These are phyloP conservation scores for Pistacia vera DNA, from an alignment of 345 rosid genomes.

Conservation along the genomic window DNA sequence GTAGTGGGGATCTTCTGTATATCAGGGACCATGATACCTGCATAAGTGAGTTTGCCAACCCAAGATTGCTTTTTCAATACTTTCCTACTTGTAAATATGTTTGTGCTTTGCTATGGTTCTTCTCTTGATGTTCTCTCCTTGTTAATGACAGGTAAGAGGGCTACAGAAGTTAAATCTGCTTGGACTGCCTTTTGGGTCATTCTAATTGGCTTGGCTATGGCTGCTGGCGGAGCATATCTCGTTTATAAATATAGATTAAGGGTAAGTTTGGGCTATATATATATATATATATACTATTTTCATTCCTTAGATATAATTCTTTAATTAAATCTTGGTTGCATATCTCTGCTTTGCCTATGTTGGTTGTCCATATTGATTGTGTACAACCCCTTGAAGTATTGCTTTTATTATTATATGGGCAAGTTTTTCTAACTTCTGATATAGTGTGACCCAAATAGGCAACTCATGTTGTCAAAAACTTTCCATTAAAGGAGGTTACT, in stretches of 20 bases:
- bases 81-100: not conserved
- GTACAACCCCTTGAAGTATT: not conserved
- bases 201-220: constrained; percentile 74
- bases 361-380: not conserved
- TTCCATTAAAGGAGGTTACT: not conserved
- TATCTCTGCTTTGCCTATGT: not conserved
- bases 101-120: not conserved
- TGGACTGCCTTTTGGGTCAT: constrained; percentile 97
- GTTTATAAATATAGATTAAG: constrained; percentile 86
- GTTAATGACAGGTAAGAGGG: constrained; percentile 62
- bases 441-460: not conserved
- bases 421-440: not conserved
- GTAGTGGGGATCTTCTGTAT: constrained; percentile 87
- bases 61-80: not conserved
- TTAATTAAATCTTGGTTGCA: not conserved
- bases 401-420: not conserved
- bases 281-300: no score
- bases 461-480: not conserved
- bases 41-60: constrained; percentile 64
- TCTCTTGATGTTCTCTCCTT: constrained; percentile 18
- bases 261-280: constrained; percentile 48
- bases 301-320: no score
- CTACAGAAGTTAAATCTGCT: constrained; percentile 72
- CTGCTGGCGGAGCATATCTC: constrained; percentile 84
- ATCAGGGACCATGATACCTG: constrained; percentile 95